Conservation (phyloP, 257 asterid species). For the Solanum raphanifolium region DNA sequence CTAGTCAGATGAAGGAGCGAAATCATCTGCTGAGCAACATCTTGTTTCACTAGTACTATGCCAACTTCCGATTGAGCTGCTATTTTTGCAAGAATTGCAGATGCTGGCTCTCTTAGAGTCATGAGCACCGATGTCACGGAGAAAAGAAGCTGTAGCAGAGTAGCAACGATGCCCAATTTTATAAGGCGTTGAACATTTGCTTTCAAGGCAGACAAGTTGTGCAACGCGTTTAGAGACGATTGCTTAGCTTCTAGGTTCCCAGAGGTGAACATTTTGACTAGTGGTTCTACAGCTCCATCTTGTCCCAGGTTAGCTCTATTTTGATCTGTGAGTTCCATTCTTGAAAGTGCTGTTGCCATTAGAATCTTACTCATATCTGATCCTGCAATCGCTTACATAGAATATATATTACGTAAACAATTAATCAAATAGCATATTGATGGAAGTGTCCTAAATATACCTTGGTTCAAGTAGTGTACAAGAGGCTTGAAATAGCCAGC, state of each 20-base stretch:
- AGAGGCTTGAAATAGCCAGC: conserved; percentile 90
- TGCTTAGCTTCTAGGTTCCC: conserved; percentile 81
- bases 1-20: conserved; percentile 67
- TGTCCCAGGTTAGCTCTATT: conserved; percentile 54
- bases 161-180: conserved; percentile 36
- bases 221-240: conserved; percentile 60
- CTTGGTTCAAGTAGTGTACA: conserved; percentile 55
- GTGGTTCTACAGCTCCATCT: conserved; percentile 57
- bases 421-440: not conserved
- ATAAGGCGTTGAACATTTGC: conserved; percentile 51
- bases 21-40: conserved; percentile 79
- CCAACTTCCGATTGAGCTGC: conserved; percentile 47
- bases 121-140: conserved; percentile 81
- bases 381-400: conserved; percentile 30
- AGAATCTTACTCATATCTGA: conserved; percentile 81
- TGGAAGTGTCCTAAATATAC: conserved; percentile 10
- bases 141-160: conserved; percentile 80
- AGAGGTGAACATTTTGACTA: conserved; percentile 57
- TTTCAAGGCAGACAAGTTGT: conserved; percentile 35
- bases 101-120: conserved; percentile 85
- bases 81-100: conserved; percentile 79
- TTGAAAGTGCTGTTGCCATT: conserved; percentile 82
- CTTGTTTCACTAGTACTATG: conserved; percentile 43
- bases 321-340: conserved; percentile 67
- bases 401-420: not conserved